Conservation (phyloP, 495 filamentous ascomycete genomes). For the Xylaria venustula region DNA sequence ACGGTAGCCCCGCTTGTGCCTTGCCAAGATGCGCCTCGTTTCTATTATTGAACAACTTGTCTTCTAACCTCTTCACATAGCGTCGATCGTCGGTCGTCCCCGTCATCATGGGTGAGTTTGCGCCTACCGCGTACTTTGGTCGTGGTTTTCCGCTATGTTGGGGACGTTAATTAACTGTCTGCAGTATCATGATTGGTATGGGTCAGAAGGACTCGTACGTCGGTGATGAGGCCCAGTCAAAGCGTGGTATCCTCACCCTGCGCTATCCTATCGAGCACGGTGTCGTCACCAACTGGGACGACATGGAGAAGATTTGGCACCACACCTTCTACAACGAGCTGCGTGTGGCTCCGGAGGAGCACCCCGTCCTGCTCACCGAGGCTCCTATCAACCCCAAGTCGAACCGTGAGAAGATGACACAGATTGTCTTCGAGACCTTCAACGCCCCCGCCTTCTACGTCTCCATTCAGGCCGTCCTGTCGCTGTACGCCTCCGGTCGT, state of each 20-base stretch:
- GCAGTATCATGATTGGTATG: conserved; percentile 99
- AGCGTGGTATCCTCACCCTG: conserved; percentile 98
- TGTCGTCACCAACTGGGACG: conserved; percentile 99
- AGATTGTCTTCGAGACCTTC: conserved; percentile 99
- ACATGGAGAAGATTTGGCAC: conserved; percentile 99
- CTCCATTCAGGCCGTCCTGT: conserved; percentile 99
- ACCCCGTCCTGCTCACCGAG: conserved; percentile 98
- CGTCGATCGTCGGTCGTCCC: conserved; percentile 98
- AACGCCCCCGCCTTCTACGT: conserved; percentile 99
- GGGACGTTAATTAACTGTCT: conserved; percentile 33
- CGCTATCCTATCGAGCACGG: conserved; percentile 99
- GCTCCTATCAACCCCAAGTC: conserved; percentile 99
- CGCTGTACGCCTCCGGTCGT: conserved; percentile 99
- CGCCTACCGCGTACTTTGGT: conserved; percentile 1
- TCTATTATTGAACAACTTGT: conserved; percentile 17
- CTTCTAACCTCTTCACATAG: conserved; percentile 48
- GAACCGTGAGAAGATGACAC: conserved; percentile 99
- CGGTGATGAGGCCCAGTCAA: conserved; percentile 98
- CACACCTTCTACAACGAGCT: conserved; percentile 99
- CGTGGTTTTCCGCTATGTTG: neutral
- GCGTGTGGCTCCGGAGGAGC: conserved; percentile 99
- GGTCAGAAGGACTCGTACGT: conserved; percentile 99
- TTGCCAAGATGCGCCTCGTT: conserved; percentile 16
- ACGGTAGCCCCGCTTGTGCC: conserved; percentile 30
- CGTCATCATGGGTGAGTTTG: conserved; percentile 96